Evolutionary conservation across 2,329 filamentous ascomycete genomes (phyloP), one percentile per base, ranked within the genome.

Genomic region (Fusarium albidum): DNA sequence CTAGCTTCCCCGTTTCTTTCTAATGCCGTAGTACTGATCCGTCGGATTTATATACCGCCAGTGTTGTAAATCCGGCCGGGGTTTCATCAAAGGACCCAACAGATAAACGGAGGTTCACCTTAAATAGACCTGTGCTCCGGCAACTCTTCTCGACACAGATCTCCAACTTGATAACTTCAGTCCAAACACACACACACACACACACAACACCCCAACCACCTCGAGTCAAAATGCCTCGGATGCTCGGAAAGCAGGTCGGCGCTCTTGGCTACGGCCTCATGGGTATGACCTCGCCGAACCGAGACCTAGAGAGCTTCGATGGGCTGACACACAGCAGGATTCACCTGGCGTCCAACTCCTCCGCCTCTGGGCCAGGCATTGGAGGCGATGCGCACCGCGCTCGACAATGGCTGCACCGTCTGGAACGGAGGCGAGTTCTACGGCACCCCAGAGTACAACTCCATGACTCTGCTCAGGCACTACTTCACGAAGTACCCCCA

Each of bases 391-490:
- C 80, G 81, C 60, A 77, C 81, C 14, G 75, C 84, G 6, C 68
- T 86, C 11, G 59, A 71, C 18, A 68, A 68, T 10, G 76, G 79
- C 49, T 73, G 71, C 64, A 79, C 72, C 55, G 74, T 80, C 49
- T 89, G 85, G 84, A 88, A 87, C 63, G 85, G 77, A 31, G 86
- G 79, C 57, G 84, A 88, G 66, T 81, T 89, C 66, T 90, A 90
- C 72, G 87, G 87, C 32, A 74, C 77, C 0, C 79, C 80, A 1
- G 75, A 82, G 15, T 78, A 78, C 64, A 87, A 88, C 73, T 75
- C 70, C 65, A 84, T 87, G 64, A 79, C 82, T 27, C 71, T 89
- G 9, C 71, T 90, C 26, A 79, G 83, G 55, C 75, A 78, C 21
- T 90, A 89, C 72, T 88, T 90, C 66, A 77, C 77, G 27, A 78